Evolutionary conservation across 768 basidiomycete genomes (phyloP), one percentile per base, ranked within the genome.

Genomic region (Tylopilus sp.): DNA sequence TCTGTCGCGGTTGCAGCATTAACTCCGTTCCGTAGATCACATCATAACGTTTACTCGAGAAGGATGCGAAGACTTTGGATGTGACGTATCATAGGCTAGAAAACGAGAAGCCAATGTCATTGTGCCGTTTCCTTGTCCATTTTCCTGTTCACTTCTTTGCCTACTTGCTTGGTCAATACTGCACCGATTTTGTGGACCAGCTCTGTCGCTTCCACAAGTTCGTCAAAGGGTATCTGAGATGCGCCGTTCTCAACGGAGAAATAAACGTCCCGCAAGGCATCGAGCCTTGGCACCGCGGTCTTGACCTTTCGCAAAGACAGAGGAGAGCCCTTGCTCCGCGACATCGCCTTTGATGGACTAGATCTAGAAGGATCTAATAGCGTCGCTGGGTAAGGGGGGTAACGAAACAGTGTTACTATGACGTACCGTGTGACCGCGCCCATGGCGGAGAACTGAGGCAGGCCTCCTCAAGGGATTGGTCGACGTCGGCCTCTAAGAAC

Each of bases 151-250:
- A 76, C 51, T 60, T 72, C 75, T 56, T 68, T 72, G 38, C 63
- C 63, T 61, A 82, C 70, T 58, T 77, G 72, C 54, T 78, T 77
- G 28, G 74, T 78, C 53, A 83, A 58, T 28, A 71, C 70, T 16
- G 70, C 67, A 34, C 77, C 75, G 17, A 84, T 77, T 58, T 74
- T 70, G 55, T 78, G 73, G 6, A 78, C 74, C 28, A 82, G 57
- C 31, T 61, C 69, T 17, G 75, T 73, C 10, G 78, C 79, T 25
- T 75, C 74, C 14, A 78, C 56, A 14, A 84, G 71, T 55, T 82
- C 80, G 22, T 78, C 68, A 24, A 78, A 66, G 16, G 78, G 71
- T 29, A 78, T 70, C 52, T 84, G 81, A 19, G 80, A 81, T 9
- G 67, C 74, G 10, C 74, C 74, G 13, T 71, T 69, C 9, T 68